Percentiles rank a stretch among this genome's conserved stretches.
phyloP scores from a whole-genome alignment of 495 filamentous ascomycete genomes.

The Hypoxylon fragiforme region DNA sequence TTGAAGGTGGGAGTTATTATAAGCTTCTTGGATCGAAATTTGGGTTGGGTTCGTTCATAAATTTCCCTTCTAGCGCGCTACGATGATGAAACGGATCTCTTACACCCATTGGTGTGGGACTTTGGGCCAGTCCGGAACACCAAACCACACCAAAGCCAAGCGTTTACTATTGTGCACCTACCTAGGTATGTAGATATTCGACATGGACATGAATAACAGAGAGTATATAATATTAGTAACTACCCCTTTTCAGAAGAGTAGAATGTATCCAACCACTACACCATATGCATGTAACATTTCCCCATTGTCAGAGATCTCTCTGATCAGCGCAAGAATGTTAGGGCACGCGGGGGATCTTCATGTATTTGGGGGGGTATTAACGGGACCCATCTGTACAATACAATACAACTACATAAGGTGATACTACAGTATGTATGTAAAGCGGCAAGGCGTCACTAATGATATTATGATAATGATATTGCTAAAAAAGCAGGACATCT shows the following conservation, averaged over 20 bases:
- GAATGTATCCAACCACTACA: too few species aligned
- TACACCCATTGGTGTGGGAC: not conserved
- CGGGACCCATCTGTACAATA: too few species aligned
- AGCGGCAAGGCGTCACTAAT: too few species aligned
- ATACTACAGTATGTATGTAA: too few species aligned
- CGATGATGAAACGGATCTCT: constrained; percentile 7
- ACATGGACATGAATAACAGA: not conserved
- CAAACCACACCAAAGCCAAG: not conserved
- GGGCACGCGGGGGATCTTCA: not conserved
- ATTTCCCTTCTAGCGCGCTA: not conserved
- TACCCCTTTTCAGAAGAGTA: too few species aligned
- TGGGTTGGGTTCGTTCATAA: constrained; percentile 1
- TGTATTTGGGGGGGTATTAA: not conserved
- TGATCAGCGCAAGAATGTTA: not conserved
- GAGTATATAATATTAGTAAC: too few species aligned
- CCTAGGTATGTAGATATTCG: too few species aligned
- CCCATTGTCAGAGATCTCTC: not conserved
- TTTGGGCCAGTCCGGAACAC: not conserved
- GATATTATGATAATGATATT: too few species aligned
- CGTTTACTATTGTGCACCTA: not conserved
- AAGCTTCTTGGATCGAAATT: not conserved
- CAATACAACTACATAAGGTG: too few species aligned
- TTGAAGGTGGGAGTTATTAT: constrained; percentile 1
- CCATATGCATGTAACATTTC: too few species aligned
- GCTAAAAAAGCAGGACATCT: too few species aligned